Evolutionary conservation across 306 rosid species (phyloP).

Genomic region (Medicago truncatula): MtrunA17r5.0-ANR NC_053048.1:43789001-43789500

Average conservation of each 20-base stretch:
- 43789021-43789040: not conserved
- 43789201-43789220: slow-evolving; percentile 16
- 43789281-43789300: slow-evolving; percentile 45
- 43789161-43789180: not conserved
- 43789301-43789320: slow-evolving; percentile 52
- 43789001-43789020: not conserved
- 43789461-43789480: slow-evolving; percentile 49
- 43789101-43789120: not conserved
- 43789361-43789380: not conserved
- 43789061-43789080: not conserved
- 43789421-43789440: slow-evolving; percentile 24
- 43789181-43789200: slow-evolving; percentile 27
- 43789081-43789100: not conserved
- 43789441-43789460: slow-evolving; percentile 53
- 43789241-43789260: slow-evolving; percentile 34
- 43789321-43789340: not conserved
- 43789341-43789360: not conserved
- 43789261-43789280: slow-evolving; percentile 43
- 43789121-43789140: slow-evolving; percentile 3
- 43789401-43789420: not conserved
- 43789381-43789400: not conserved
- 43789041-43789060: not conserved
- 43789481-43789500: slow-evolving; percentile 50
- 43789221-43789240: slow-evolving; percentile 26
- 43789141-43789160: not conserved